Conservation (phyloP, 2,329 filamentous ascomycete genomes). For the Lojkania enalia region DNA sequence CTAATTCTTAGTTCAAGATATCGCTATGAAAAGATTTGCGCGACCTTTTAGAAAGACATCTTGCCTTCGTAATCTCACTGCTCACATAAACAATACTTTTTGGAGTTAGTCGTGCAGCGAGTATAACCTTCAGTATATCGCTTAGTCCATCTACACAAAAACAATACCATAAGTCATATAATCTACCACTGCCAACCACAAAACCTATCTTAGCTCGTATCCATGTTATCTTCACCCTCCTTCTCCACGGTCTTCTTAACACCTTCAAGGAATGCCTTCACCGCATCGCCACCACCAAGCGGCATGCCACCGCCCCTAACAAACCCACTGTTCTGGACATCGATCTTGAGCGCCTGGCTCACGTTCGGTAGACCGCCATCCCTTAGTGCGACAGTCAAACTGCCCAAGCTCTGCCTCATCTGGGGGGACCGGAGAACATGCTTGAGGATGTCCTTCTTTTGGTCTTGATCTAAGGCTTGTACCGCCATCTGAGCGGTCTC, state of each 20-base stretch:
- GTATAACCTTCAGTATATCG: not conserved
- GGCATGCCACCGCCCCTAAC: constrained; percentile 78
- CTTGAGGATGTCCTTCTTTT: constrained; percentile 80
- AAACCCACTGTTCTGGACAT: constrained; percentile 82
- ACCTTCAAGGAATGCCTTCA: constrained; percentile 89
- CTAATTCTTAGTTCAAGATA: no score
- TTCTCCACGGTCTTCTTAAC: constrained; percentile 76
- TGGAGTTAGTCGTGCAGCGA: no score
- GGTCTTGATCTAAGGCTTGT: constrained; percentile 68
- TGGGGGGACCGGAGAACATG: constrained; percentile 88
- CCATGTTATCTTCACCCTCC: constrained; percentile 38
- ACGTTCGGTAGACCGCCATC: constrained; percentile 91
- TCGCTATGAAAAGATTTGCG: no score
- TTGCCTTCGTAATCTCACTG: no score
- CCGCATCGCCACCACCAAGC: constrained; percentile 82
- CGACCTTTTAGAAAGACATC: no score
- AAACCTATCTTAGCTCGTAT: constrained; percentile 26
- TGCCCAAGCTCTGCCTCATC: constrained; percentile 82
- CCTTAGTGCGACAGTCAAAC: constrained; percentile 81
- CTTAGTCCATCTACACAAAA: no score
- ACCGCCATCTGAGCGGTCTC: constrained; percentile 73
- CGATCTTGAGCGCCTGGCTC: constrained; percentile 79
- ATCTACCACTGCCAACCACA: not conserved
- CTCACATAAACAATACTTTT: no score
- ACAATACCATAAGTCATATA: constrained; percentile 1